Base-by-base conservation (phyloP, 2,329 filamentous ascomycete species). In the Myotisia sp. region DNA sequence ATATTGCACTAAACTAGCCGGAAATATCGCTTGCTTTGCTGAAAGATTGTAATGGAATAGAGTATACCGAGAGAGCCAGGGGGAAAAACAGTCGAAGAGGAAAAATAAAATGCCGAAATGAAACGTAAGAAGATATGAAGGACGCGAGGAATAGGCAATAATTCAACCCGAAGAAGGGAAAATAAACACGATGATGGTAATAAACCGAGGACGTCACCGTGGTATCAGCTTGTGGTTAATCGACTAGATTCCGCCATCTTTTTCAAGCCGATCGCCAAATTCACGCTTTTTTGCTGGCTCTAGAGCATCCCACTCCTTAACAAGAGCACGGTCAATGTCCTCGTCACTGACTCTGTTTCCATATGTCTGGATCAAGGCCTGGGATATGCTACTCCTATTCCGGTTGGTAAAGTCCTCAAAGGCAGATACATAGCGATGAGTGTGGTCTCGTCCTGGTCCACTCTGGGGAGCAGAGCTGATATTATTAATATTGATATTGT, bases 261-360 rank as follows among this genome's bases (percentile, higher is more conserved):
- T 31, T 19, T 38, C 27, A 23, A 37, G 34, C 18, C 40, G 34
- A 17, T 44, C 42, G 4, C 40, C 42, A 26, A 41, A 44, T 27
- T 36, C 28, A 6, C 46, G 43, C 41, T 61, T 56, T 33, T 47
- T 46, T 39, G 54, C 55, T 13, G 48, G 42, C 33, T 53, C 34
- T 14, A 42, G 17, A 26, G 36, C 34, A 21, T 42, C 42, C 42
- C 42, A 44, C 14, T 42, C 32, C 13, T 40, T 33, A 17, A 36
- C 29, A 13, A 44, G 21, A 6, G 38, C 40, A 10, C 36, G 37
- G 23, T 44, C 38, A 21, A 44, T 27, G 22, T 44, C 42, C 17
- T 39, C 40, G 17, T 40, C 37, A 6, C 36, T 40, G 10, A 42
- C 20, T 33, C 30, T 29, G 17, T 36, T 27, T n/a, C 42, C 40